Base-by-base conservation (phyloP, 805 yeast genomes). In the Saturnispora zaruensis region DNA sequence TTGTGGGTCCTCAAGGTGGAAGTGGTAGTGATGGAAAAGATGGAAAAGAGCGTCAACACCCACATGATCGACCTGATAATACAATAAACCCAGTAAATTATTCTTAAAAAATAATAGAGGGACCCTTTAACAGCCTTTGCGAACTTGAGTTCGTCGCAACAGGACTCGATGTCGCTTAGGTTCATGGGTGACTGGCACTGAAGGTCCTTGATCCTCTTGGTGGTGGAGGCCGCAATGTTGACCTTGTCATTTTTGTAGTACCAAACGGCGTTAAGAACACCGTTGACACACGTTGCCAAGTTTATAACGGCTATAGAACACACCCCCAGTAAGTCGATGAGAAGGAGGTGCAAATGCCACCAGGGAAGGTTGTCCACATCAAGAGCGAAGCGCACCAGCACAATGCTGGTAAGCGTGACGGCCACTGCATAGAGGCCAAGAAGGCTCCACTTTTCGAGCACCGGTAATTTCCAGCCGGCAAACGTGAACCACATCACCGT, bases 31-130 rank as follows among this genome's bases (percentile, higher is more conserved):
- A 47, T 25, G 26, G 34, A 24, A 4, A 47, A 41, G n/a, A 47
- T 33, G 3, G 45, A 41, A 3, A 41, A 20, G 6, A 47, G 8
- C 4, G 50, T 47, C 14, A 16, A 18, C 4, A 47, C 26, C 50
- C 50, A 47, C 50, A 47, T 47, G 4, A 23, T 9, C 8, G 45
- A 40, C 20, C 50, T 23, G 21, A 47, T 41, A 20, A 47, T 41
- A 30, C 45, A 47, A 32, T 47, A 47, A 6, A 18, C 41, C 50
- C 50, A 47, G 25, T 47, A 47, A 13, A 16, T 25, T 9, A 18
- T 32, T 14, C 11, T 45, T 5, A 37, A 36, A 18, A 14, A 26
- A 20, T 28, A 26, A 25, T 45, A 18, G 5, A 11, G 18, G 24
- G 41, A 36, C 24, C 40, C 33, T 30, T 45, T 45, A 26, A 37